Conservation (phyloP, 805 yeast genomes). For the Candida arabinofermentans region DNA sequence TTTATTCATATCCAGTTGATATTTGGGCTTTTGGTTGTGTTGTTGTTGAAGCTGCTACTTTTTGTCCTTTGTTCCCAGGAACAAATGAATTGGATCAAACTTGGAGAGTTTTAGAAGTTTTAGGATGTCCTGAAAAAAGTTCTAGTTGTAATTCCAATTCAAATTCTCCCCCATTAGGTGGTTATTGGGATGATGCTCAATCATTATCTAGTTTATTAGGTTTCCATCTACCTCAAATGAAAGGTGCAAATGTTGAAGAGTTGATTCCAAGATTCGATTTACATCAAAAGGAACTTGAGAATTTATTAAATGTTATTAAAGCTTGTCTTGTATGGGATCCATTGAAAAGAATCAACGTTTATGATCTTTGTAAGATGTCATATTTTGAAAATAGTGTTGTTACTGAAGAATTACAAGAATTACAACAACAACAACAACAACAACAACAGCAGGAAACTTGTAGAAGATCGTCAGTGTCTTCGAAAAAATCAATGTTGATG, state of each 20-base stretch:
- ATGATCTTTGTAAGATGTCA: slow-evolving; percentile 42
- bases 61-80: slow-evolving; percentile 84
- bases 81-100: slow-evolving; percentile 74
- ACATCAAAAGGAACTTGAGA: slow-evolving; percentile 30
- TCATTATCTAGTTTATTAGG: slow-evolving; percentile 50
- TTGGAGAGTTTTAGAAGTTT: slow-evolving; percentile 55
- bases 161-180: slow-evolving; percentile 51
- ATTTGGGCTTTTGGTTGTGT: slow-evolving; percentile 87
- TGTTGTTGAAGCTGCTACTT: slow-evolving; percentile 67
- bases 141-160: slow-evolving; percentile 4
- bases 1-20: slow-evolving; percentile 68
- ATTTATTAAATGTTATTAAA: slow-evolving; percentile 39
- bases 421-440: slow-evolving; percentile 1
- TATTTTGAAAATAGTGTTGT: slow-evolving; percentile 48
- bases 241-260: slow-evolving; percentile 44
- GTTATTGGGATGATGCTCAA: slow-evolving; percentile 66
- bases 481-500: not conserved
- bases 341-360: slow-evolving; percentile 50
- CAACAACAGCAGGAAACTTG: slow-evolving; percentile 1
- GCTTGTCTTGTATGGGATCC: slow-evolving; percentile 79
- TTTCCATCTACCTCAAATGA: slow-evolving; percentile 50
- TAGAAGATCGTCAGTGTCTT: not conserved
- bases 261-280: slow-evolving; percentile 45
- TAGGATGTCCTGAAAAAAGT: slow-evolving; percentile 65
- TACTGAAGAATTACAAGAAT: slow-evolving; percentile 13